A percentile compares a stretch with the other conserved stretches of the same genome.
These are phyloP conservation scores for Gardenia jasminoides DNA, from an alignment of 257 asterid genomes.

Conservation along the genomic window DNA sequence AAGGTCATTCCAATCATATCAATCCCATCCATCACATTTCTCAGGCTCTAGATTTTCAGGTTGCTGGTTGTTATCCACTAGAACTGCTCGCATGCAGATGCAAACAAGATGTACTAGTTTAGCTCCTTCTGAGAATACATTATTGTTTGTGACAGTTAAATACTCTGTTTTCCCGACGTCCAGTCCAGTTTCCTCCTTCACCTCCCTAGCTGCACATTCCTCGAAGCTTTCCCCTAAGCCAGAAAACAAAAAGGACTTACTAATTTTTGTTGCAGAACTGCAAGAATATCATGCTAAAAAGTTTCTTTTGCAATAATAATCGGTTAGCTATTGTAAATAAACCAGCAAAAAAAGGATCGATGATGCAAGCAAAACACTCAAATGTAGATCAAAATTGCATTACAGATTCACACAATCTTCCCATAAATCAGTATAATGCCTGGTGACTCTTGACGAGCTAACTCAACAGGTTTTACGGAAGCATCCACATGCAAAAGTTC, in stretches of 20 bases:
- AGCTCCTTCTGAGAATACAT: conserved; percentile 30
- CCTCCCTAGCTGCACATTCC: conserved; percentile 66
- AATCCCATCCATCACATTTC: conserved; percentile 80
- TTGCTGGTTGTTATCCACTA: conserved; percentile 36
- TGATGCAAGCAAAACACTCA: no score
- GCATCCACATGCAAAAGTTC: no score
- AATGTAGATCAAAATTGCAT: no score
- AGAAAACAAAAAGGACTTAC: neutral
- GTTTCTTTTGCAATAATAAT: no score
- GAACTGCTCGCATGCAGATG: conserved; percentile 47
- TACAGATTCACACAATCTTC: no score
- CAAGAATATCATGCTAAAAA: no score
- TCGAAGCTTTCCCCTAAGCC: conserved; percentile 39
- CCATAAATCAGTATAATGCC: no score
- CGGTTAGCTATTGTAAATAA: neutral
- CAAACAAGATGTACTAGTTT: conserved; percentile 49
- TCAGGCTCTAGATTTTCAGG: conserved; percentile 66
- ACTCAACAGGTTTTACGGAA: no score
- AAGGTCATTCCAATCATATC: conserved; percentile 68
- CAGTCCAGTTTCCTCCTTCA: conserved; percentile 76
- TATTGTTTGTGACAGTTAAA: conserved; percentile 46
- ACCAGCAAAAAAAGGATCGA: no score
- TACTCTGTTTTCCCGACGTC: conserved; percentile 34
- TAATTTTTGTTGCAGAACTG: neutral
- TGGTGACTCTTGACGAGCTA: no score